Evolutionary conservation across 2,329 filamentous ascomycete species (phyloP).

Genomic region (Dothideomycetidae sp.): DNA sequence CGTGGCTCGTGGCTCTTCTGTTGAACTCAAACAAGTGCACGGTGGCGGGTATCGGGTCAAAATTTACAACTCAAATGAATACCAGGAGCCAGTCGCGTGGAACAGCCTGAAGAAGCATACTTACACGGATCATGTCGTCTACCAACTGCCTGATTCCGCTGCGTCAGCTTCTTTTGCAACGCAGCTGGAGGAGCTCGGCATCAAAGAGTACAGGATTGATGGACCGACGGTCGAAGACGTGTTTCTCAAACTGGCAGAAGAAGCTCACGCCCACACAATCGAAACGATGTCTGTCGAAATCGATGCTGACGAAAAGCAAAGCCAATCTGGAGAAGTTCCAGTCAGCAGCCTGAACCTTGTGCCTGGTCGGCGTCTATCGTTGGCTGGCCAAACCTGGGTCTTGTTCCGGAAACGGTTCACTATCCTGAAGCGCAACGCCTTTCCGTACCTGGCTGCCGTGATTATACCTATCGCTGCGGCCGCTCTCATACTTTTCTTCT

Average conservation of each 20-base stretch:
- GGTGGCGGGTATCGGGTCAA: slow-evolving; percentile 78
- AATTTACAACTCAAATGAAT: slow-evolving; percentile 43
- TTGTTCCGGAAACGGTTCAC: slow-evolving; percentile 65
- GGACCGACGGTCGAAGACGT: slow-evolving; percentile 89
- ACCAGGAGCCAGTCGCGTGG: slow-evolving; percentile 25
- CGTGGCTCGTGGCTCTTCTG: slow-evolving; percentile 69
- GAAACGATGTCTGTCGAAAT: slow-evolving; percentile 12
- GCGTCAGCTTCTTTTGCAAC: slow-evolving; percentile 59
- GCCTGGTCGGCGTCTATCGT: slow-evolving; percentile 57
- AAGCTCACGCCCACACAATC: slow-evolving; percentile 45
- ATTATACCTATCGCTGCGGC: slow-evolving; percentile 67
- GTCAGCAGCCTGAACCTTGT: slow-evolving; percentile 31
- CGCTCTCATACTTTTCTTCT: slow-evolving; percentile 62
- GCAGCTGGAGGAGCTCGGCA: slow-evolving; percentile 48
- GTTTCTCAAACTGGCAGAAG: slow-evolving; percentile 73
- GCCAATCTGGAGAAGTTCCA: slow-evolving; percentile 14
- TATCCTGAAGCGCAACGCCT: slow-evolving; percentile 62
- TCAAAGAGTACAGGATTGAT: slow-evolving; percentile 69
- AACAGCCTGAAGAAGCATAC: slow-evolving; percentile 26
- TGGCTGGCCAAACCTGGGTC: slow-evolving; percentile 55
- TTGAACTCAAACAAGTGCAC: slow-evolving; percentile 66
- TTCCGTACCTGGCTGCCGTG: slow-evolving; percentile 62
- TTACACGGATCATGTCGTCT: slow-evolving; percentile 58
- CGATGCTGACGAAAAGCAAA: slow-evolving; percentile 3
- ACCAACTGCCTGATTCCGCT: slow-evolving; percentile 53